Conservation (phyloP, 1,139 yeast species). For the Nakaseomyces bracarensis region DNA sequence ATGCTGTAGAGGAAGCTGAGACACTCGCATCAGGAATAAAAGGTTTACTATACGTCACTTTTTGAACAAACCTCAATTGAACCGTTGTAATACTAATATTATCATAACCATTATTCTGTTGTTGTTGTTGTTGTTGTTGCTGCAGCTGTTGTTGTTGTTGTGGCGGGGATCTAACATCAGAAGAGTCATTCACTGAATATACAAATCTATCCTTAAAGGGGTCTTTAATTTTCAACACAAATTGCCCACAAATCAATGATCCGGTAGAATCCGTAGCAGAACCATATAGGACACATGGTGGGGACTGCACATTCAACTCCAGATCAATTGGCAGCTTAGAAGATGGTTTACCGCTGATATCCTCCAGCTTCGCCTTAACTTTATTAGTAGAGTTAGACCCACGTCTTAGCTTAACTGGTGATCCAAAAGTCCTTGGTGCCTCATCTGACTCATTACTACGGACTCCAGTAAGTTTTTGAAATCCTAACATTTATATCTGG, state of each 20-base stretch:
- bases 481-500: not conserved
- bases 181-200: not conserved
- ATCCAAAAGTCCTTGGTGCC: not conserved
- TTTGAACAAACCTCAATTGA: slow-evolving; percentile 60
- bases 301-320: slow-evolving; percentile 62
- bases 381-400: not conserved
- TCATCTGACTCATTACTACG: slow-evolving; percentile 1
- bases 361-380: not conserved
- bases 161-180: too few species aligned
- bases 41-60: slow-evolving; percentile 56
- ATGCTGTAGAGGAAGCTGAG: slow-evolving; percentile 4
- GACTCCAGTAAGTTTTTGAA: slow-evolving; percentile 4
- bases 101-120: not conserved
- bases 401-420: slow-evolving; percentile 1
- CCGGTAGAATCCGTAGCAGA: slow-evolving; percentile 73
- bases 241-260: slow-evolving; percentile 71
- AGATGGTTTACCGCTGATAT: slow-evolving; percentile 21
- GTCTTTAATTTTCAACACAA: slow-evolving; percentile 29
- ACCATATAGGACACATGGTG: slow-evolving; percentile 84
- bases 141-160: too few species aligned
- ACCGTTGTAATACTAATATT: slow-evolving; percentile 44
- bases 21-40: slow-evolving; percentile 40
- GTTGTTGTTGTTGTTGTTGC: not conserved
- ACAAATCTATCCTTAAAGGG: slow-evolving; percentile 13
- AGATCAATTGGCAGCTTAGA: slow-evolving; percentile 45